A percentile compares a stretch with the other conserved stretches of the same genome.
Evolutionary conservation across 768 basidiomycete species (phyloP).

Genomic region (Suillus ampliporus): DNA sequence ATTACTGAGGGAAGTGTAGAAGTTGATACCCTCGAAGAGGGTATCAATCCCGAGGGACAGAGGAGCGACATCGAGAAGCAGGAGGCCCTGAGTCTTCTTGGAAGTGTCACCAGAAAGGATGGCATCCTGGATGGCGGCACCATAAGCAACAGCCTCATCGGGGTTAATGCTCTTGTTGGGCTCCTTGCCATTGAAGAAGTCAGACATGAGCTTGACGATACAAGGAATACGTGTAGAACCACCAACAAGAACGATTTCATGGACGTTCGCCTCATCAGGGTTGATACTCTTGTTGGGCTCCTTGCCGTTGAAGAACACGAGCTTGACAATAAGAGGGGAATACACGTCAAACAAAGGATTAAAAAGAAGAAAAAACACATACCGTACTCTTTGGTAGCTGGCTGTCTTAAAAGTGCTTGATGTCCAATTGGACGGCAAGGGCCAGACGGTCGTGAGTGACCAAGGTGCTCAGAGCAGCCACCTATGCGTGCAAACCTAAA

Average conservation of each 20-base stretch:
- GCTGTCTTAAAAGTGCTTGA: too few species aligned
- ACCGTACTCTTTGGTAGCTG: too few species aligned
- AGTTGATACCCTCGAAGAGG: background rate
- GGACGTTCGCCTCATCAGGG: constrained; percentile 67
- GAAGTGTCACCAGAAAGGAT: constrained; percentile 97
- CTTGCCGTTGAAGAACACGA: too few species aligned
- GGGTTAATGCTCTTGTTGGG: constrained; percentile 99
- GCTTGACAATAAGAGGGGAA: too few species aligned
- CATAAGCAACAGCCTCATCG: constrained; percentile 97
- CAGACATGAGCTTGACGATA: constrained; percentile 95
- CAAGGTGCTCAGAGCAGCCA: too few species aligned
- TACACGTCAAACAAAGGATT: too few species aligned
- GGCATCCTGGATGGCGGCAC: constrained; percentile 97
- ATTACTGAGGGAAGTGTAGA: too few species aligned
- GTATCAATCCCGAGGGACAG: constrained; percentile 96
- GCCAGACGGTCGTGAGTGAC: too few species aligned
- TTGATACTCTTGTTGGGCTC: too few species aligned
- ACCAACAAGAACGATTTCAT: constrained; percentile 98
- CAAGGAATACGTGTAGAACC: constrained; percentile 98
- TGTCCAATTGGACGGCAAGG: too few species aligned
- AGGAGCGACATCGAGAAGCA: constrained; percentile 93
- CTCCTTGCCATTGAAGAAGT: constrained; percentile 99
- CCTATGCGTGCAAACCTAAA: too few species aligned
- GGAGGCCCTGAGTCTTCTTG: constrained; percentile 95
- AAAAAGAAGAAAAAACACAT: too few species aligned